phyloP scores from a whole-genome alignment of 2,329 filamentous ascomycete genomes.

The Dendrostoma leiphaemia region DNA sequence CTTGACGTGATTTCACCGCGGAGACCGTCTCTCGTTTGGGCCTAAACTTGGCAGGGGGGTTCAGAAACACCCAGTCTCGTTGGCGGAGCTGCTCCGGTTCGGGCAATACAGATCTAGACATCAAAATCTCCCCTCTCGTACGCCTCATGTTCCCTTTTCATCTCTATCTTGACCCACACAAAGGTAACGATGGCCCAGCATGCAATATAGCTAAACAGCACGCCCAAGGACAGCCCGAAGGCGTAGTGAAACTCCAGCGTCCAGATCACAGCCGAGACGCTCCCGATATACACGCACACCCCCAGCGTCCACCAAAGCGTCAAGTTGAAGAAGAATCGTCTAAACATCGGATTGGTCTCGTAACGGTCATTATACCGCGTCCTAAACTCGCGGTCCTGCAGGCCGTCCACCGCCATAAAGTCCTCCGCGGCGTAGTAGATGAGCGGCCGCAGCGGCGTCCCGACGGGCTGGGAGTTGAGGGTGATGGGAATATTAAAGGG shows the following conservation, averaged over 20 bases:
- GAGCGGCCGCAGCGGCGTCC: slow-evolving; percentile 12
- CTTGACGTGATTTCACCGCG: too few relatives aligned
- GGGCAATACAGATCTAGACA: too few relatives aligned
- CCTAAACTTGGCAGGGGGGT: too few relatives aligned
- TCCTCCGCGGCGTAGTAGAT: slow-evolving; percentile 19
- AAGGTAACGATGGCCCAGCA: slow-evolving; percentile 14
- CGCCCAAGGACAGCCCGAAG: slow-evolving; percentile 16
- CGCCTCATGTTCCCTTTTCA: slow-evolving; percentile 13
- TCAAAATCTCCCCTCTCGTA: slow-evolving; percentile 10
- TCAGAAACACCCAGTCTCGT: too few relatives aligned
- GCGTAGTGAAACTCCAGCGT: slow-evolving; percentile 14
- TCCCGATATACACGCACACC: slow-evolving; percentile 15
- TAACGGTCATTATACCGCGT: slow-evolving; percentile 15
- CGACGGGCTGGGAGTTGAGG: slow-evolving; percentile 13
- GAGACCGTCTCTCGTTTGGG: too few relatives aligned
- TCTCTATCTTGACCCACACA: slow-evolving; percentile 11
- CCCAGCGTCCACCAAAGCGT: slow-evolving; percentile 18
- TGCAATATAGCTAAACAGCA: slow-evolving; percentile 16
- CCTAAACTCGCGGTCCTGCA: slow-evolving; percentile 17
- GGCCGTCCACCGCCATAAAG: slow-evolving; percentile 17
- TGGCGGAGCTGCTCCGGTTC: too few relatives aligned
- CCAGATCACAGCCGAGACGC: slow-evolving; percentile 17
- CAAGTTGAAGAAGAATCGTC: slow-evolving; percentile 17
- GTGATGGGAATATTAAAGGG: slow-evolving; percentile 13
- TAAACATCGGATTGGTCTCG: slow-evolving; percentile 13